Evolutionary conservation across 2,329 filamentous ascomycete species (phyloP), one percentile per base, ranked within the genome.

Genomic region (Alternaria dauci): DNA sequence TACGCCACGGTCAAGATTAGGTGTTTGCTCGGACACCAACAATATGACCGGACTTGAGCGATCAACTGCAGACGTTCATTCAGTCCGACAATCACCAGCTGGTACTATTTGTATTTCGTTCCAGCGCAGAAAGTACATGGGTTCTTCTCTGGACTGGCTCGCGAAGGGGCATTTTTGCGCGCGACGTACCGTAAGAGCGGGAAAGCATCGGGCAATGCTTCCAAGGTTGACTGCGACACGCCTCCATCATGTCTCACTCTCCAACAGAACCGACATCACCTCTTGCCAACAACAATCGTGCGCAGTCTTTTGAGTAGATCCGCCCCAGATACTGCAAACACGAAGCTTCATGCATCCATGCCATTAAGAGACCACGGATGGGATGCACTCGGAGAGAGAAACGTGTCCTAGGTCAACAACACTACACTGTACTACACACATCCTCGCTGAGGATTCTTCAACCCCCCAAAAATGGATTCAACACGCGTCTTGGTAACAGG

Each of bases 401-500:
- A 23, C 18, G 39, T 25, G 20, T 23, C 39, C 39, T 5, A 41
- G 8, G 18, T 41, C 36, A 42, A 50, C 28, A 52, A 53, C 51
- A 52, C 39, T 12, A 18, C 18, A 11, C 36, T 18, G 36, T n/a
- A 39, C n/a, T 8, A 39, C 38, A 9, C 20, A 50, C 4, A 36
- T 23, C 30, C 14, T 16, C 46, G 3, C 18, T 4, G 8, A 8
- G n/a, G 20, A 44, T 23, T 18, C 5, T 25, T 14, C 47, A 25
- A 52, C 34, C 16, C 8, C 48, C 44, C 52, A 38, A 25, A 43
- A 25, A 80, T 77, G 73, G 64, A 68, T 5, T 63, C 53, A 55
- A 68, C 62, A 14, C 70, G 71, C 34, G 62, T 84, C 38, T 73
- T 84, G 3, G 74, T 84, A 26, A 84, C 82, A 3, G 82, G 82